Evolutionary conservation across 2,329 filamentous ascomycete genomes (phyloP), one percentile per base, ranked within the genome.

Genomic region (Leptographium procerum): DNA sequence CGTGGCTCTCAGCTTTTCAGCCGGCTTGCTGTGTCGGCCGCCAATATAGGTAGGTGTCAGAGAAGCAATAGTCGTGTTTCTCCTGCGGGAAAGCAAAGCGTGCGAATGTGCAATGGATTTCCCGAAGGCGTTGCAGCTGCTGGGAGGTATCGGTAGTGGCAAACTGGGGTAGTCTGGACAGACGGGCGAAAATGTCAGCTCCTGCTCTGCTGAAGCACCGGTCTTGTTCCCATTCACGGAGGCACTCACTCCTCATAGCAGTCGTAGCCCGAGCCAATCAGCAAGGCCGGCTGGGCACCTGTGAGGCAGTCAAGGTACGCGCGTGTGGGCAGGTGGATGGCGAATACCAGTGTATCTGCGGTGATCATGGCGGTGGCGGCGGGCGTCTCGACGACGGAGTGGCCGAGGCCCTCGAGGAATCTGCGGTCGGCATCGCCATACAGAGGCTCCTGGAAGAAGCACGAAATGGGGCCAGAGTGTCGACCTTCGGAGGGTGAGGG

Each of bases 291-390:
- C 1, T 74, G 63, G 0, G 69, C 62, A 0, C 68, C 65, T 2
- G 70, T 64, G 2, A 88, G 69, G 0, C 82, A 74, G 7, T 73
- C 67, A 26, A 77, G 71, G 55, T 82, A 88, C 47, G 79, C 75
- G 43, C 70, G 73, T 26, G 71, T 73, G 59, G 83, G 83, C 59
- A 84, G 74, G 55, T 87, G 85, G 0, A 87, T 75, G 1, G 81
- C 84, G 62, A 81, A 88, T 2, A 86, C 72, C 1, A 89, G 66
- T 0, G 81, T 78, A 0, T 70, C 64, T 0, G 66, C 53, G 19
- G 76, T 72, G 11, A 88, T 72, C 7, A 75, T 63, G 0, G 74
- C 67, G 63, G 82, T 84, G 0, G 76, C 84, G 0, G 58, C 65
- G 0, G 86, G 85, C 1, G 78, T 72, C 1, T 78, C 71, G 4